Evolutionary conservation across 371 early-diverging fungal species (phyloP), one percentile per base, ranked within the genome.

Genomic region (Phascolomyces articulosus): DNA sequence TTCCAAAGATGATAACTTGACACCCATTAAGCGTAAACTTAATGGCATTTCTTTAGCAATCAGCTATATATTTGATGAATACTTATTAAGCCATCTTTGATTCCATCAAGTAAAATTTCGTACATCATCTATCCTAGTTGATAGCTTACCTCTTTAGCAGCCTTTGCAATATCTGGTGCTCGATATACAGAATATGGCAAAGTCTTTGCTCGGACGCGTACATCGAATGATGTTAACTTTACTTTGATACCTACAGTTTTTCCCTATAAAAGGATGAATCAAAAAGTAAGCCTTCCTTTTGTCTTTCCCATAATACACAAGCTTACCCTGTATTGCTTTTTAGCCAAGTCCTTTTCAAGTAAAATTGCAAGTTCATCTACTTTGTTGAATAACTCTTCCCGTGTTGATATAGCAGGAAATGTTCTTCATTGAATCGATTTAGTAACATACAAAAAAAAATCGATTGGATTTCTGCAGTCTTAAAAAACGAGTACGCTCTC

Each of bases 201-300:
- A 16, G 83, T 78, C 31, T 76, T 82, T 7, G 80, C 70, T 11
- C 80, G 65, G 28, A 75, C 70, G 4, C 73, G 34, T 2, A 74
- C 40, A 41, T 79, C 78, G 65, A 78, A 82, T 20, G 74, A 72
- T 9, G 74, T 70, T 31, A 69, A 62, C 28, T 82, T 82, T 3
- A 82, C 44, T 58, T 82, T 82, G 55, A 82, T 72, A 1, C 72
- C 70, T 8, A 82, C 54, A 7, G 79, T 82, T 58, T 76, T 71
- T 16, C 83, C 79, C 68, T 73, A 60, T 13, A 21, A 13, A n/a
- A 31, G 16, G 2, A 44, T 16, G 13, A 6, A 38, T 38, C 13
- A 38, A 38, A 9, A 9, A 38, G 38, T n/a, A n/a, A n/a, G n/a
- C n/a, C n/a, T n/a, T n/a, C n/a, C n/a, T n/a, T n/a, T n/a, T n/a